phyloP scores from a whole-genome alignment of 2,329 filamentous ascomycete species.

The Chalaropsis ovoidea region DNA sequence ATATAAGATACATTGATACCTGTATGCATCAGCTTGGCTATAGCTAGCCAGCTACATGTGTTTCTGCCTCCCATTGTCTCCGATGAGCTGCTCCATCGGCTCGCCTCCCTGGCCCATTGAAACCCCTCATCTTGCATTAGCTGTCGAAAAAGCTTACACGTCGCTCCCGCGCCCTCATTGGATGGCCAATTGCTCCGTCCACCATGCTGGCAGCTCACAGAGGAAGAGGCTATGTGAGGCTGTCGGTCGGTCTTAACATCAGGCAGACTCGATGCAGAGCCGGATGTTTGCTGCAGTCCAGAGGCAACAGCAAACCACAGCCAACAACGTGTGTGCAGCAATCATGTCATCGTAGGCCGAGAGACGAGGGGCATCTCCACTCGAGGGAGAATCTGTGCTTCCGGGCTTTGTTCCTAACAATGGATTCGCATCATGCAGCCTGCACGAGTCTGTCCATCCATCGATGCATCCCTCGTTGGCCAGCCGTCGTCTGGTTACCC shows the following conservation, averaged over 20 bases:
- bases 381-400: neutral
- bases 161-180: neutral
- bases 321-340: too few relatives aligned
- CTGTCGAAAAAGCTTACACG: neutral
- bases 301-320: too few relatives aligned
- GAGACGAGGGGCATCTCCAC: too few relatives aligned
- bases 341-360: too few relatives aligned
- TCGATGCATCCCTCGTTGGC: neutral
- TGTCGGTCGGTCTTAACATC: neutral
- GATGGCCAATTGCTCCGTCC: neutral
- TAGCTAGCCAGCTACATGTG: neutral
- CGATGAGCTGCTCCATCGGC: neutral
- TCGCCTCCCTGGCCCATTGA: neutral
- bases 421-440: conserved; percentile 16
- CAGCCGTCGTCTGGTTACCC: neutral
- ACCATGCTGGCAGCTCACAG: neutral
- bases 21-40: neutral
- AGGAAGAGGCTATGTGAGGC: neutral
- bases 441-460: conserved; percentile 1
- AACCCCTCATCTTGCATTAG: neutral
- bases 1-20: neutral
- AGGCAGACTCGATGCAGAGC: neutral
- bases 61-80: neutral
- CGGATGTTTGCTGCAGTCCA: too few relatives aligned
- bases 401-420: conserved; percentile 3